Percentiles rank a stretch among this genome's conserved stretches.
These are phyloP conservation scores for Botryotinia narcissicola DNA, from an alignment of 2,329 filamentous ascomycete genomes.

Conservation along the genomic window DNA sequence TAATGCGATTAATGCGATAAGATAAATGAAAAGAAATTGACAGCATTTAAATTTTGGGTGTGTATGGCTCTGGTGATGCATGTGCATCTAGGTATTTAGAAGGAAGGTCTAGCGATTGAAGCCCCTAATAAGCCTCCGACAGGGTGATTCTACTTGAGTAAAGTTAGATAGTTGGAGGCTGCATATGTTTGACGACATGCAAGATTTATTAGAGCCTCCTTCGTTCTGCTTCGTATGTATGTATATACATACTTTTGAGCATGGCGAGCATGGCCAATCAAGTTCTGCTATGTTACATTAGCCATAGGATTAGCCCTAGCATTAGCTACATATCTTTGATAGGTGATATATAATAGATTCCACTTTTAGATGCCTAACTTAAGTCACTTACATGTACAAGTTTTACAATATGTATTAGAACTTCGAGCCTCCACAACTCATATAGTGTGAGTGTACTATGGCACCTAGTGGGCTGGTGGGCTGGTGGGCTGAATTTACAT, in stretches of 20 bases:
- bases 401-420: background rate
- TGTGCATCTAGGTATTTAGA: background rate
- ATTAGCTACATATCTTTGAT: background rate
- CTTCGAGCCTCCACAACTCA: background rate
- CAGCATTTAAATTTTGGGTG: background rate
- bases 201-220: background rate
- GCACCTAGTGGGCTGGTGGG: background rate
- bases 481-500: background rate
- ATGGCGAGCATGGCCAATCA: background rate
- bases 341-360: background rate
- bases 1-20: background rate
- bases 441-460: background rate
- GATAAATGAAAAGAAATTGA: background rate
- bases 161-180: background rate
- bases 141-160: background rate
- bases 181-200: background rate
- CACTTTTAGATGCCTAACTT: background rate
- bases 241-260: background rate
- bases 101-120: background rate
- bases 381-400: background rate
- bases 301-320: background rate
- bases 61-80: background rate
- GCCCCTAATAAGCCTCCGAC: background rate
- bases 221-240: background rate
- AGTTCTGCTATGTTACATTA: background rate